Base-by-base conservation (phyloP, 2,329 filamentous ascomycete genomes). In the Pleomassaria siparia region DNA sequence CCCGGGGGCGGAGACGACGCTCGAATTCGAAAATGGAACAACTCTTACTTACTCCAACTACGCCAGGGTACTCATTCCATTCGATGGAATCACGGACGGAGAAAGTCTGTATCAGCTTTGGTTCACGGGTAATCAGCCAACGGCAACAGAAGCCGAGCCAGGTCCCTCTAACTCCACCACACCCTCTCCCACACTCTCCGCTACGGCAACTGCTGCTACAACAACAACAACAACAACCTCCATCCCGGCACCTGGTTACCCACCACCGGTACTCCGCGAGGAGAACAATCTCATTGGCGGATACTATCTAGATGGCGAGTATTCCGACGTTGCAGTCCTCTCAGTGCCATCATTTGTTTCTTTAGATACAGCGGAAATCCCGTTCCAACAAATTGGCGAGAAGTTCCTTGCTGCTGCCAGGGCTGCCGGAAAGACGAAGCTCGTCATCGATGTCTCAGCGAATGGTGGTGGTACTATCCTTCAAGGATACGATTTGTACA, bases 401-500 rank as follows among this genome's bases (percentile, higher is more conserved):
- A 64, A 71, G 13, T 72, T 77, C 53, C 68, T 78, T 37, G 62
- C 71, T 9, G 64, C 66, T 12, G 74, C 74, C 28, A 73, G 74
- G 46, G 70, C 72, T 9, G 74, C 73, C 1, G 78, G 77, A 47
- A 84, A 83, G 69, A 82, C 75, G 37, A 82, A 81, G 63, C 75
- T 86, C 0, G 77, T 86, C 10, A 71, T 86, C 24, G 82, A 85
- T 54, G 66, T 85, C 5, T 76, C 75, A 3, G 75, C 74, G 39
- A 86, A 86, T 54, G 78, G 76, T 2, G 83, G 83, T 33, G 83
- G 83, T 20, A 76, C 74, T 12, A 79, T 85, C 36, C 62, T 83
- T 7, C 75, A 80, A n/a, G 83, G 80, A 13, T 83, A 82, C 54
- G 82, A 85, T 58, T 73, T 86, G 21, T 85, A 85, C 70, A 79